These are phyloP conservation scores for Hypsizygus ulmarius DNA, from an alignment of 1,284 basidiomycete genomes.

Conservation along the genomic window DNA sequence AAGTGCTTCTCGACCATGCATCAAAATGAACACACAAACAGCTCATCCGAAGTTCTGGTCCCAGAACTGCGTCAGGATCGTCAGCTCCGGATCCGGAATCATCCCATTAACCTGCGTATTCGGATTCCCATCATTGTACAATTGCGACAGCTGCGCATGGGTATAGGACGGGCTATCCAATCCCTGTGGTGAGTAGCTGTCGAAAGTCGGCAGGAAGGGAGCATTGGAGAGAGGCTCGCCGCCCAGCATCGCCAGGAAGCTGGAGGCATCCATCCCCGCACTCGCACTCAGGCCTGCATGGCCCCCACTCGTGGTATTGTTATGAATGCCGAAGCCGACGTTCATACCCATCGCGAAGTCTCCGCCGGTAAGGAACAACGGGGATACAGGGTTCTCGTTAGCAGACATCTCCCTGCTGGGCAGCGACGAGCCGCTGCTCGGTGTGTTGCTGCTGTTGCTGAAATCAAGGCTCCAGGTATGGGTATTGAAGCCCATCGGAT, in stretches of 20 bases:
- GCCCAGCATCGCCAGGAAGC: conserved; percentile 26
- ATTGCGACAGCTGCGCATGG: conserved; percentile 1
- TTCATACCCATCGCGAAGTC: conserved; percentile 8
- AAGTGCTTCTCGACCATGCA: background rate
- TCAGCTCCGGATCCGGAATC: conserved; percentile 20
- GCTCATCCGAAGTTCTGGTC: conserved; percentile 16
- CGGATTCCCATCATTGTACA: background rate
- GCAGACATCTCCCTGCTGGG: background rate
- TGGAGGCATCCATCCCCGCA: conserved; percentile 16
- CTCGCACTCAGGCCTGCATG: background rate
- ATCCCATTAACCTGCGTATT: background rate
- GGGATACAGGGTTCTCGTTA: background rate
- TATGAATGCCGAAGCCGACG: conserved; percentile 4
- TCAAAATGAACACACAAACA: background rate
- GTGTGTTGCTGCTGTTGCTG: no score
- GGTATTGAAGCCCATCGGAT: conserved; percentile 3
- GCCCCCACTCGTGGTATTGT: background rate
- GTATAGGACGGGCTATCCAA: conserved; percentile 12
- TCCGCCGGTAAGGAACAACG: conserved; percentile 2
- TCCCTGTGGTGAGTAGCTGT: conserved; percentile 14
- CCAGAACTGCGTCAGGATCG: conserved; percentile 21
- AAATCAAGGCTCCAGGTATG: conserved; percentile 13
- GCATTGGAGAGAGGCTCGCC: conserved; percentile 24
- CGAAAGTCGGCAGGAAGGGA: conserved; percentile 25
- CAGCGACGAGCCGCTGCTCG: no score